Base-by-base conservation (phyloP, 495 filamentous ascomycete genomes). In the Tuber aestivum region DNA sequence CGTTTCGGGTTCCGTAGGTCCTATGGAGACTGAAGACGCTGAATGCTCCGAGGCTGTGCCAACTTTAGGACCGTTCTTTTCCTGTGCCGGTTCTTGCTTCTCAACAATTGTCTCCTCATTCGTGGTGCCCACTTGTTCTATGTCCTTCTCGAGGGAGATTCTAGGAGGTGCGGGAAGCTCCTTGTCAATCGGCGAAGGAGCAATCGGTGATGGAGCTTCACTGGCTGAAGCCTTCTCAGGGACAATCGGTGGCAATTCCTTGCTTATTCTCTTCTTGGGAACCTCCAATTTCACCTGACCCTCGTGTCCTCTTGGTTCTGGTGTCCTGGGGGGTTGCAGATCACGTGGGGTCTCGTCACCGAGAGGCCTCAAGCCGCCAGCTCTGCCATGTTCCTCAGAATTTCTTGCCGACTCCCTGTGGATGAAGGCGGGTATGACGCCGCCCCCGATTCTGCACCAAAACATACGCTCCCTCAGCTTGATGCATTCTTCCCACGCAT, bases 401-500 rank as follows among this genome's bases (percentile, higher is more conserved):
- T 41, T 76, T 68, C 77, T 71, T 7, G 78, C 40, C 0, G 78
- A 79, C 37, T 79, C 76, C 27, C 76, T 70, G 35, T 72, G 70
- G 20, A 79, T 50, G 38, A 87, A 87, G n/a, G 87, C 84, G 0
- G 94, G 94, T 69, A 97, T 85, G 6, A 97, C 92, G 27, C 94
- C 94, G 23, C 92, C 94, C 23, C 95, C 95, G 69, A 98, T 89
- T 41, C 95, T 86, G 69, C 91, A 90, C 95, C 95, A 99, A 82
- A 99, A 99, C 91, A 97, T 97, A 76, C 93, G 88, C 83, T 99
- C 95, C 69, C 95, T 87, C 71, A 98, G 85, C 32, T 92, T 89
- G 27, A 97, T 90, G 72, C 92, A 92, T 84, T 98, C 95, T 82
- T 97, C 94, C 95, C 95, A 99, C 6, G 94, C 93, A 45, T 90